These are phyloP conservation scores for Periglandula ipomoeae DNA, from an alignment of 2,329 filamentous ascomycete genomes.

Conservation along the genomic window DNA sequence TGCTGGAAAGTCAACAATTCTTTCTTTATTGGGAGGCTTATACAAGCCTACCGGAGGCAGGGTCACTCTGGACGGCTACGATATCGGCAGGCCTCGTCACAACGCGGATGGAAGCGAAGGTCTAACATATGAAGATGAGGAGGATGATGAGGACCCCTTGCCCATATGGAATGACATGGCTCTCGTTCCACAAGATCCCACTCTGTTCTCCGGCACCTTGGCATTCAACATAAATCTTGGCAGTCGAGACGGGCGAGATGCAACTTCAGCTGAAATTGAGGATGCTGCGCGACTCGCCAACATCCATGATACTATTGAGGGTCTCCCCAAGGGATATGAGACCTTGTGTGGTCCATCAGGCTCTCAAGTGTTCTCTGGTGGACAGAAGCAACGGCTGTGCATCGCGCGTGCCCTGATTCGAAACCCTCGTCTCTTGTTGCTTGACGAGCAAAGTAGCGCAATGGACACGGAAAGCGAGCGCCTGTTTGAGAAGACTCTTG, in stretches of 20 bases:
- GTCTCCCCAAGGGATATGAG: background rate
- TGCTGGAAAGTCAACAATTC: slow-evolving; percentile 34
- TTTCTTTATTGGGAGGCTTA: slow-evolving; percentile 36
- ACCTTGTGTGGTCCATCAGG: background rate
- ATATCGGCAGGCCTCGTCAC: background rate
- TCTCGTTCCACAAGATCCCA: background rate
- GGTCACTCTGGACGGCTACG: slow-evolving; percentile 35
- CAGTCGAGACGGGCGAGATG: background rate
- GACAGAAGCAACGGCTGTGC: background rate
- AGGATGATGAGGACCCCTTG: background rate
- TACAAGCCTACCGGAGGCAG: slow-evolving; percentile 40
- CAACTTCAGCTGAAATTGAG: background rate
- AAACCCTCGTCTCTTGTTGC: background rate
- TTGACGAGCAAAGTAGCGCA: background rate
- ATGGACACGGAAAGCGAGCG: background rate
- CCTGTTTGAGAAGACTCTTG: background rate
- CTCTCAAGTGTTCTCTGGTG: background rate
- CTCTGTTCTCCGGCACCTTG: background rate
- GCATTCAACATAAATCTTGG: background rate
- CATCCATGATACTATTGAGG: background rate
- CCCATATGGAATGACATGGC: slow-evolving; percentile 8
- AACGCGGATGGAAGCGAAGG: background rate
- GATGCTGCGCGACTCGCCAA: background rate
- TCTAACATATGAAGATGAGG: background rate
- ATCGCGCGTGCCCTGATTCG: background rate